phyloP scores from a whole-genome alignment of 306 rosid species.

The Clitoria ternatea region DNA sequence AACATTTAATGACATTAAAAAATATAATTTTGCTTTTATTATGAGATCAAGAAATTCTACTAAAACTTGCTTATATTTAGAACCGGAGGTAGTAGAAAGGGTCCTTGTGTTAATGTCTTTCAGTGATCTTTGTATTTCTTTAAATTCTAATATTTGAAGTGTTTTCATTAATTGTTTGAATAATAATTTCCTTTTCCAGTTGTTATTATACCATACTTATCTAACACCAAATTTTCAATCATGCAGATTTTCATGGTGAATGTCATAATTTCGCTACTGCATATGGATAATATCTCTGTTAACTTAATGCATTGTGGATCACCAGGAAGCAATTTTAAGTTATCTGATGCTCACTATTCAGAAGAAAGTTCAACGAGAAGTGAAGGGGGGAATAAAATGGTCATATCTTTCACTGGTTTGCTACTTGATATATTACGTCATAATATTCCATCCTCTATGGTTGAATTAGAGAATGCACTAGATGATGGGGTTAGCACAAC shows the following conservation, averaged over 20 bases:
- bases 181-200: conserved; percentile 5
- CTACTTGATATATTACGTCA: conserved; percentile 66
- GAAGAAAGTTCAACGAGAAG: conserved; percentile 42
- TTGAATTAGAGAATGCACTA: conserved; percentile 49
- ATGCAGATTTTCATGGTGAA: conserved; percentile 85
- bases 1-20: too few species aligned
- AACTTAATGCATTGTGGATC: conserved; percentile 54
- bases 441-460: conserved; percentile 58
- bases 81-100: too few species aligned
- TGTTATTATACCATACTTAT: conserved; percentile 4
- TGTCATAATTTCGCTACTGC: conserved; percentile 71
- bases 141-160: conserved; percentile 3
- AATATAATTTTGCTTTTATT: too few species aligned
- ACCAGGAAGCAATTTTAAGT: conserved; percentile 44
- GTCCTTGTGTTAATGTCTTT: conserved; percentile 5
- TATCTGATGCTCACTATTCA: conserved; percentile 28
- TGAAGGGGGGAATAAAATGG: conserved; percentile 82
- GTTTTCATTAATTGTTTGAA: conserved; percentile 5
- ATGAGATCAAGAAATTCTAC: too few species aligned
- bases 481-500: conserved; percentile 47
- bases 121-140: neutral
- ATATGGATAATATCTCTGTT: conserved; percentile 80
- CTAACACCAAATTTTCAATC: conserved; percentile 12
- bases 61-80: too few species aligned
- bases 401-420: conserved; percentile 65